These are phyloP conservation scores for Neostapfia colusana DNA, from an alignment of 176 grass and related monocot species.

Conservation along the genomic window DNA sequence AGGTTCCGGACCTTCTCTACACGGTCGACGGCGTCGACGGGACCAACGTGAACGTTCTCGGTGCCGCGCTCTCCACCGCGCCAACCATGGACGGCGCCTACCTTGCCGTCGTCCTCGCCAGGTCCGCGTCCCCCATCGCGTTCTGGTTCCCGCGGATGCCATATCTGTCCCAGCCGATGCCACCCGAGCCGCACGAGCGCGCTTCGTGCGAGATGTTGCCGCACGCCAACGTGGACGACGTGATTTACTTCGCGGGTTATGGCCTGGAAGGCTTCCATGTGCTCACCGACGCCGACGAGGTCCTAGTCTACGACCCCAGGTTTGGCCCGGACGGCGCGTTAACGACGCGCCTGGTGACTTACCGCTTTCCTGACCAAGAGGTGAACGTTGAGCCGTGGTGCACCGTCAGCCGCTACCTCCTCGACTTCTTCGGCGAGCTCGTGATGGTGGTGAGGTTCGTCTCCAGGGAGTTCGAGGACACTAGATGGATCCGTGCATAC, in stretches of 20 bases:
- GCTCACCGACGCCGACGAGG: background rate
- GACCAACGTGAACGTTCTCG: background rate
- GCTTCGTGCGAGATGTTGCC: background rate
- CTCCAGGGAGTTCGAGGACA: background rate
- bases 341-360: background rate
- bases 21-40: background rate
- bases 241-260: background rate
- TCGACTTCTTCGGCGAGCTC: background rate
- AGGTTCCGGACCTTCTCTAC: background rate
- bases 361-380: background rate
- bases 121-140: background rate
- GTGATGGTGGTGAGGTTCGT: background rate
- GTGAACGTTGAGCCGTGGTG: background rate
- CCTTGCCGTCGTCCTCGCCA: background rate
- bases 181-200: background rate
- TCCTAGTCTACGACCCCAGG: background rate
- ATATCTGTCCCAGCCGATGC: background rate
- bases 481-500: background rate
- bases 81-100: too few species aligned
- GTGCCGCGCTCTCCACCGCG: background rate
- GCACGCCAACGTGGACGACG: background rate
- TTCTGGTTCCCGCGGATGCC: background rate
- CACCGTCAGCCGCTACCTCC: background rate
- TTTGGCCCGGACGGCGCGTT: background rate
- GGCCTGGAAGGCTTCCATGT: background rate